Base-by-base conservation (phyloP, 371 early-diverging fungal genomes). In the Gilbertella persicaria region DNA sequence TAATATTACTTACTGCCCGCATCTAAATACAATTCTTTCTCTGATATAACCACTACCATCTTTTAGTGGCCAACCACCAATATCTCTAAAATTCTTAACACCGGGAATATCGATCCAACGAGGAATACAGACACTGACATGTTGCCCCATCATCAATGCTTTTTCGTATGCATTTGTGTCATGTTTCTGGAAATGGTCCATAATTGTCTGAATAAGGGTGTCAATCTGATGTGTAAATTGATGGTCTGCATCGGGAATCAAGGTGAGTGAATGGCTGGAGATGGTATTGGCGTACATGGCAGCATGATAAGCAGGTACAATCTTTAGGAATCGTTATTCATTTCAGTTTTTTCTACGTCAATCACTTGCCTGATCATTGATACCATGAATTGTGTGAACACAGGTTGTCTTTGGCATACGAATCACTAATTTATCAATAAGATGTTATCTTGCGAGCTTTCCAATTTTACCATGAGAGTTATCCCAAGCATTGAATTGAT, bases 1-100 rank as follows among this genome's bases (percentile, higher is more conserved):
- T 25, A 4, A 36, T 12, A 29, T 14, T 12, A 59, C 74, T 46
- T 68, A 76, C 73, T 78, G 65, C 17, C 73, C 78, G 43, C 72
- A 69, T 58, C 78, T 60, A 53, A 78, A 78, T n/a, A 74, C 56
- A 45, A 52, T 68, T 51, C 78, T 54, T 47, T 69, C 66, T 33
- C 73, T 63, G 50, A 78, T 64, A 57, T 73, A 71, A 30, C 67
- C 74, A 35, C 50, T 62, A 12, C 74, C 70, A 52, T 67, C 67
- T n/a, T 61, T 62, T 8, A 71, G 20, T 25, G 68, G 60, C 67
- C 70, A 78, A 5, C 78, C 82, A 29, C 84, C 84, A 19, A 80
- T 58, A 51, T 80, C 82, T 53, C 84, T 71, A 53, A 84, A 82
- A 47, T 84, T 84, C 42, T 69, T 69, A 28, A 84, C 80, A 8